Conservation (phyloP, 139 green algal species). For the Pseudopediastrum boryanum region DNA sequence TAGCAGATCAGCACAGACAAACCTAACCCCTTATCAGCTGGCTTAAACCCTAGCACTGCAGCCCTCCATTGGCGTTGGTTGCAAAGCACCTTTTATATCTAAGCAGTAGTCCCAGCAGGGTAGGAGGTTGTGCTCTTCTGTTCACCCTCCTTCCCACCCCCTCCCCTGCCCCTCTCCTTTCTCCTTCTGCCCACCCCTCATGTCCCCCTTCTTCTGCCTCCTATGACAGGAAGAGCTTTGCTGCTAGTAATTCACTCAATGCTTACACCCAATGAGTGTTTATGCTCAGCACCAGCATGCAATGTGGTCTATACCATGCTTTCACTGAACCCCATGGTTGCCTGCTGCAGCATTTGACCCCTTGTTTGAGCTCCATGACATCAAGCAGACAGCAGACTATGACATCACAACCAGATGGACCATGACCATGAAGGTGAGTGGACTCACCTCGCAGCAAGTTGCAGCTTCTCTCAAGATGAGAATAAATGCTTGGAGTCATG, state of each 20-base stretch:
- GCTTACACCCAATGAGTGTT: no score
- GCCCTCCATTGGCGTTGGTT: no score
- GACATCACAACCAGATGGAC: slow-evolving; percentile 55
- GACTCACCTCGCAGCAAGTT: no score
- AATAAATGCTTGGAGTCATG: no score
- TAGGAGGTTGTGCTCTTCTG: not conserved
- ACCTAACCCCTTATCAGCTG: not conserved
- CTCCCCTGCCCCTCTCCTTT: no score
- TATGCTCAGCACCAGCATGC: no score
- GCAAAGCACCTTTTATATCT: no score
- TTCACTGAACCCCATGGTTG: not conserved
- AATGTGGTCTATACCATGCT: not conserved
- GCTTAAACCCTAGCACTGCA: not conserved
- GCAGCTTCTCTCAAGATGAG: no score
- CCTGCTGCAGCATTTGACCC: slow-evolving; percentile 11
- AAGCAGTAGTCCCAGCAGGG: not conserved
- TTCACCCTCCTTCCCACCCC: not conserved
- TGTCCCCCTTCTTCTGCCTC: no score
- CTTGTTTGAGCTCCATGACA: slow-evolving; percentile 50
- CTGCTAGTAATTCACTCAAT: no score
- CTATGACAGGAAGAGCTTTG: no score
- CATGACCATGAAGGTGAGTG: slow-evolving; percentile 53
- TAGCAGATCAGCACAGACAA: not conserved
- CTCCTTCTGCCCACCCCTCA: no score
- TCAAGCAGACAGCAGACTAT: slow-evolving; percentile 4